Percentiles rank a stretch among this genome's conserved stretches.
phyloP scores from a whole-genome alignment of 139 green algal species.

The Pleodorina starrii region DNA sequence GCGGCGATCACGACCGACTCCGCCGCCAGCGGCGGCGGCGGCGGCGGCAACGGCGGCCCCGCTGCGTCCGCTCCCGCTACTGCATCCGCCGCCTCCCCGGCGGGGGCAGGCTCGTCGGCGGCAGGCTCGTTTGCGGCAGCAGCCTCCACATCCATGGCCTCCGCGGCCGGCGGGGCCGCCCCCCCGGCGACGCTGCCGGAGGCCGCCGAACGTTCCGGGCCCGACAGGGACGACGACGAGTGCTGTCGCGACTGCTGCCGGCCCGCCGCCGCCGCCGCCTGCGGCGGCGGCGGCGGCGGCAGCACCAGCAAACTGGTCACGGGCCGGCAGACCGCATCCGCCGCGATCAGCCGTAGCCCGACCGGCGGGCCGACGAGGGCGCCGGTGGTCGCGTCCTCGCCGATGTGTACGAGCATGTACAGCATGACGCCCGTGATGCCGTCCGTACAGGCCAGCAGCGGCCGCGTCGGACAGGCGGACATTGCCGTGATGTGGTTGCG shows the following conservation, averaged over 20 bases:
- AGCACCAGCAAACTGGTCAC: slow-evolving; percentile 38
- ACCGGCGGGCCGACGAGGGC: not conserved
- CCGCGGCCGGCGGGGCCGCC: not conserved
- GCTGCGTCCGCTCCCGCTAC: not conserved
- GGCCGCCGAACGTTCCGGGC: not conserved
- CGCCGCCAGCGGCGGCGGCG: too few relatives aligned
- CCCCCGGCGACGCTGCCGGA: not conserved
- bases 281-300: not conserved
- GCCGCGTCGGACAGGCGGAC: not conserved
- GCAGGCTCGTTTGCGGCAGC: not conserved
- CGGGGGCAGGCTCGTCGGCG: not conserved
- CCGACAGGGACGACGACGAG: too few relatives aligned
- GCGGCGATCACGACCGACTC: not conserved
- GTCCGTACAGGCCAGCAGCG: slow-evolving; percentile 13
- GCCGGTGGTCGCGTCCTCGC: not conserved
- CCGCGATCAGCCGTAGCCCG: slow-evolving; percentile 14
- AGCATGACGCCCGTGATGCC: slow-evolving; percentile 1
- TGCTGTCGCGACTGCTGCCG: not conserved
- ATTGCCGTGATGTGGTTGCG: slow-evolving; percentile 9
- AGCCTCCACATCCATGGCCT: slow-evolving; percentile 22
- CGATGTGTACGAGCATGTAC: not conserved
- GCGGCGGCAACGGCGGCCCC: too few relatives aligned
- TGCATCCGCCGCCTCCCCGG: not conserved
- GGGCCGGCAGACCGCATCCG: not conserved
- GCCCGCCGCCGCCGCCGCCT: not conserved